Conservation (phyloP, 1,139 yeast species). For the Sugiyamaella pinicola region DNA sequence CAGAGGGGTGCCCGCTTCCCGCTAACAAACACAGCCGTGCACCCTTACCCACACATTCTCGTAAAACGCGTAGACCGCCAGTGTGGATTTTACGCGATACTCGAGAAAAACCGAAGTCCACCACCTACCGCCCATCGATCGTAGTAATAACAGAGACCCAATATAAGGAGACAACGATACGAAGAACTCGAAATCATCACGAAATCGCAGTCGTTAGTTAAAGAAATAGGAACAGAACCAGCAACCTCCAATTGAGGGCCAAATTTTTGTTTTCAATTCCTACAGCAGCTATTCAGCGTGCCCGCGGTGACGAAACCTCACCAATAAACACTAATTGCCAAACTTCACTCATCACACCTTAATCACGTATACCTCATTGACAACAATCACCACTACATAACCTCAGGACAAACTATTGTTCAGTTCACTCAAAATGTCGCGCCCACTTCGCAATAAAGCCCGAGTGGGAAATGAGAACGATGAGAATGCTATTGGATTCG, state of each 20-base stretch:
- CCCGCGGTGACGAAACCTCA: too few relatives aligned
- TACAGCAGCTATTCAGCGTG: too few relatives aligned
- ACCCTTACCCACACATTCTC: slow-evolving; percentile 10
- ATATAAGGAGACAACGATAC: too few relatives aligned
- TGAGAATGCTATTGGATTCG: slow-evolving; percentile 4
- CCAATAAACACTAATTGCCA: too few relatives aligned
- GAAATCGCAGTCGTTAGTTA: too few relatives aligned
- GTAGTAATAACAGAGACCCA: neutral
- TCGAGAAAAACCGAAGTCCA: neutral
- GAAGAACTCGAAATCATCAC: too few relatives aligned
- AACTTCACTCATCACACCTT: too few relatives aligned
- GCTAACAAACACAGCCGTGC: slow-evolving; percentile 1
- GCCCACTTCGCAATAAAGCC: neutral
- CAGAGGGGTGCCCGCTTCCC: neutral
- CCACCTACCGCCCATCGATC: neutral
- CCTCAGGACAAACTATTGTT: neutral
- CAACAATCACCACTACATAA: neutral
- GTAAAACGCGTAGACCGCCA: slow-evolving; percentile 1
- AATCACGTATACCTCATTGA: neutral
- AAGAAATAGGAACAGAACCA: too few relatives aligned
- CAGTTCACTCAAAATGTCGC: slow-evolving; percentile 6
- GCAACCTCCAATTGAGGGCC: too few relatives aligned
- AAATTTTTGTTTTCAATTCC: too few relatives aligned
- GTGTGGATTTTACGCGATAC: neutral
- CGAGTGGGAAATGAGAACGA: slow-evolving; percentile 9